phyloP scores from a whole-genome alignment of 139 green algal species.

The Trebouxia sp. region DNA sequence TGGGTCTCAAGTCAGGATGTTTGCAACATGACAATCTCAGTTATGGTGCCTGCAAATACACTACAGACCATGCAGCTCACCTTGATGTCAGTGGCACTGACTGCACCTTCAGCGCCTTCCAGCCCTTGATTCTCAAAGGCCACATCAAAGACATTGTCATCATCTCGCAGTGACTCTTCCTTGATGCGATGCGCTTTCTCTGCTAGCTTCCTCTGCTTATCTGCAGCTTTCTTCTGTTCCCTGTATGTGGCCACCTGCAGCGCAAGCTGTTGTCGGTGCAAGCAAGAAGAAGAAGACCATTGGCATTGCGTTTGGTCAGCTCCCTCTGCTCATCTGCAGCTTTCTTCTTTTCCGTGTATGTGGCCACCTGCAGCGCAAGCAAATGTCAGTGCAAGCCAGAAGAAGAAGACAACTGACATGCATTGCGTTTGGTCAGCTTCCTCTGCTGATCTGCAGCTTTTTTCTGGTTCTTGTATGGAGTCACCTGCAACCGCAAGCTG shows the following conservation, averaged over 20 bases:
- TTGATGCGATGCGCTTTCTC: constrained; percentile 80
- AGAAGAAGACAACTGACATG: too few relatives aligned
- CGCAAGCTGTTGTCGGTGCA: too few relatives aligned
- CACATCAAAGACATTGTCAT: constrained; percentile 98
- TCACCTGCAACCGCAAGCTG: too few relatives aligned
- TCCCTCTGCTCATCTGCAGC: constrained; percentile 83
- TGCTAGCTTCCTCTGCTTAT: constrained; percentile 81
- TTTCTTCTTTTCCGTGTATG: constrained; percentile 77
- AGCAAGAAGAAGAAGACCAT: too few relatives aligned
- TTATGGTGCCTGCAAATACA: not conserved
- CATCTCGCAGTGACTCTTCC: constrained; percentile 86
- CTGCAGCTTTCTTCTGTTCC: constrained; percentile 80
- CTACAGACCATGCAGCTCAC: constrained; percentile 44
- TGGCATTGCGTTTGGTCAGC: too few relatives aligned
- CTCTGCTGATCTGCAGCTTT: too few relatives aligned
- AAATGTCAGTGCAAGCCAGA: not conserved
- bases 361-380: constrained; percentile 33
- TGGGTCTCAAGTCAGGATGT: too few relatives aligned
- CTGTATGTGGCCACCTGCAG: constrained; percentile 48
- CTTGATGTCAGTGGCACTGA: constrained; percentile 91
- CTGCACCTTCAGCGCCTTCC: constrained; percentile 28
- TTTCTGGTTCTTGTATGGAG: too few relatives aligned
- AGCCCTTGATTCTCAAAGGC: constrained; percentile 77
- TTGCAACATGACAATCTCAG: too few relatives aligned
- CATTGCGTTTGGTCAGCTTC: too few relatives aligned